Conservation (phyloP, 2,329 filamentous ascomycete species). For the Claviceps arundinis region DNA sequence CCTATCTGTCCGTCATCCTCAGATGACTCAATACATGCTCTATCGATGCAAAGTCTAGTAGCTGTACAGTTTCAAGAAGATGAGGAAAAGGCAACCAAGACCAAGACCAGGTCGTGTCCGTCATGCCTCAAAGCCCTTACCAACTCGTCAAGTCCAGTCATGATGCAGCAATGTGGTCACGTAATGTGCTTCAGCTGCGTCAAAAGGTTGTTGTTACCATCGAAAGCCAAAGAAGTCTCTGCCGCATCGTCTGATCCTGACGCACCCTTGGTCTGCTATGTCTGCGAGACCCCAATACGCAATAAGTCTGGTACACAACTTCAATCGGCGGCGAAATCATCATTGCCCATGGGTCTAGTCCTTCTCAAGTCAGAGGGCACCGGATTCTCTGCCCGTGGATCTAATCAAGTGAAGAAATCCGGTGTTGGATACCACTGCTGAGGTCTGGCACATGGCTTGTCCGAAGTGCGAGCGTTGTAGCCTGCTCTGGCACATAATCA, state of each 20-base stretch:
- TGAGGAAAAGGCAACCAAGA: constrained; percentile 31
- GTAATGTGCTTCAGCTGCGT: constrained; percentile 80
- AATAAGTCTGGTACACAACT: constrained; percentile 28
- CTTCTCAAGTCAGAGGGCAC: constrained; percentile 78
- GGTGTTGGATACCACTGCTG: constrained; percentile 76
- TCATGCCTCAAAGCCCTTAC: constrained; percentile 72
- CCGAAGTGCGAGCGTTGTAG: background rate
- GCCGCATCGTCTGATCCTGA: constrained; percentile 28
- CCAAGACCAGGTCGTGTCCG: constrained; percentile 50
- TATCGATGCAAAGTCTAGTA: constrained; percentile 68
- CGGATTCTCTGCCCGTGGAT: constrained; percentile 80
- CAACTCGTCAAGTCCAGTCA: constrained; percentile 69
- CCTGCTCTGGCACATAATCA: background rate
- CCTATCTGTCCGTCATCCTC: constrained; percentile 68
- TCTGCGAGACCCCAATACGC: constrained; percentile 71
- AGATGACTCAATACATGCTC: constrained; percentile 51
- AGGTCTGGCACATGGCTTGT: background rate
- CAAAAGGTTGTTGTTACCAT: constrained; percentile 63
- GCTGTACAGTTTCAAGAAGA: constrained; percentile 67
- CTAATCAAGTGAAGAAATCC: constrained; percentile 65
- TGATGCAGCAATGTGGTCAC: constrained; percentile 82
- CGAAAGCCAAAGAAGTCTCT: constrained; percentile 21
- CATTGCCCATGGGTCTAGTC: constrained; percentile 58
- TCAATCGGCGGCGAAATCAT: constrained; percentile 39
- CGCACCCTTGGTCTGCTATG: constrained; percentile 51